Conservation (phyloP, 177 flowering plant species). For the Vitis hybrid region DNA sequence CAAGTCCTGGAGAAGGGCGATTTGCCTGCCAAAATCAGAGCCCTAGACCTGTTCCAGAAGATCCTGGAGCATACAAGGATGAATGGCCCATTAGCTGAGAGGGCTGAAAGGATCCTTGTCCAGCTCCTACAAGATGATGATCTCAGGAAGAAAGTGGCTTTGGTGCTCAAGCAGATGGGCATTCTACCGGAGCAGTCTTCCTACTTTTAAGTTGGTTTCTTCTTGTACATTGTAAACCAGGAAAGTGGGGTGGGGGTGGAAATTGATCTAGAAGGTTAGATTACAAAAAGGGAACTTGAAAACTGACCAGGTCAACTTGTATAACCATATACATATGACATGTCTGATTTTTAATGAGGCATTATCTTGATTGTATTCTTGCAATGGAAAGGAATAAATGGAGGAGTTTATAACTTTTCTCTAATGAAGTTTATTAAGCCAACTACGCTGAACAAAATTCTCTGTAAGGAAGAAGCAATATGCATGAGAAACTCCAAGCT, state of each 20-base stretch:
- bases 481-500: constrained; percentile 6
- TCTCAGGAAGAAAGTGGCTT: constrained; percentile 38
- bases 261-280: too few species aligned
- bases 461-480: too few species aligned
- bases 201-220: constrained; percentile 27
- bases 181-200: constrained; percentile 43
- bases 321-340: too few species aligned
- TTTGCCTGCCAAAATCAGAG: constrained; percentile 30
- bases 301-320: constrained; percentile 4
- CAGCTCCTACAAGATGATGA: constrained; percentile 36
- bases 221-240: not conserved
- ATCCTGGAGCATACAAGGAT: constrained; percentile 21
- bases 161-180: constrained; percentile 39
- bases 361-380: too few species aligned
- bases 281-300: not conserved
- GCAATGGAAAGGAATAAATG: too few species aligned
- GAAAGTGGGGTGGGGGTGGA: not conserved
- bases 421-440: too few species aligned
- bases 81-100: constrained; percentile 8
- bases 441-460: too few species aligned
- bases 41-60: constrained; percentile 36
- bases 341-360: too few species aligned
- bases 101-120: constrained; percentile 34
- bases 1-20: constrained; percentile 40
- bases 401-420: too few species aligned